A percentile compares a stretch with the other conserved stretches of the same genome.
Evolutionary conservation across 1,284 basidiomycete genomes (phyloP).

Genomic region (Mycosarcoma mackinlayi): DNA sequence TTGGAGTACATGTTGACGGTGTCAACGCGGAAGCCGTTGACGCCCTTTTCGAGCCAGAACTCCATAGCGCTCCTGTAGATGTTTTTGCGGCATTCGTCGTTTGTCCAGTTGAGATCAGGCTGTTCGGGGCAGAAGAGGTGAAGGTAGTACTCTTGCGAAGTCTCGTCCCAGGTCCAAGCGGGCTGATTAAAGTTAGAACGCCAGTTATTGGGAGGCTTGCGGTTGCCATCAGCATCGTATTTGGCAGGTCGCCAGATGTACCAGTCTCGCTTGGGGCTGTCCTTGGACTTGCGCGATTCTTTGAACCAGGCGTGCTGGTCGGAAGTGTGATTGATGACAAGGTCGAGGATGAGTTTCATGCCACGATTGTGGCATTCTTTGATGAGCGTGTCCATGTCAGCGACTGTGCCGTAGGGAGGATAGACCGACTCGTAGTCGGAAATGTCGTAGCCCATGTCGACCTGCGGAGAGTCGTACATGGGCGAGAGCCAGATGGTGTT

Average conservation of each 20-base stretch:
- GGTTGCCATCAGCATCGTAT: slow-evolving; percentile 71
- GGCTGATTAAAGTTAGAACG: slow-evolving; percentile 77
- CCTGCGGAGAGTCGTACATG: slow-evolving; percentile 77
- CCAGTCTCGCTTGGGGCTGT: slow-evolving; percentile 77
- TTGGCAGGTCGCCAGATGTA: slow-evolving; percentile 80
- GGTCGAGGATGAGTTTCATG: slow-evolving; percentile 82
- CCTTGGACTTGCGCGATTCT: slow-evolving; percentile 74
- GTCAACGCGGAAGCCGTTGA: slow-evolving; percentile 76
- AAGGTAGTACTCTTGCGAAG: slow-evolving; percentile 79
- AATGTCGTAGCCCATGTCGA: slow-evolving; percentile 75
- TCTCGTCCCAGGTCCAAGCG: slow-evolving; percentile 79
- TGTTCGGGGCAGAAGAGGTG: slow-evolving; percentile 79
- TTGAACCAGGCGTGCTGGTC: slow-evolving; percentile 77
- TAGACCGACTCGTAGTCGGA: slow-evolving; percentile 80
- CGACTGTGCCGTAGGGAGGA: slow-evolving; percentile 78
- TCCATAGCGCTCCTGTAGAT: slow-evolving; percentile 75
- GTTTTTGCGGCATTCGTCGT: slow-evolving; percentile 73
- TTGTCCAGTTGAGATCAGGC: slow-evolving; percentile 84
- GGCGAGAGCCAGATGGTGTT: slow-evolving; percentile 81
- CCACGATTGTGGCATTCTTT: slow-evolving; percentile 75
- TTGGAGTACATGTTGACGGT: slow-evolving; percentile 65
- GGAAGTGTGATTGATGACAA: slow-evolving; percentile 83
- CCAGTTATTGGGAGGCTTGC: slow-evolving; percentile 79
- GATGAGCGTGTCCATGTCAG: slow-evolving; percentile 77
- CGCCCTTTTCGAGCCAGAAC: slow-evolving; percentile 80